Evolutionary conservation across 805 yeast genomes (phyloP).

Genomic region (Metschnikowia dekortorum): DNA sequence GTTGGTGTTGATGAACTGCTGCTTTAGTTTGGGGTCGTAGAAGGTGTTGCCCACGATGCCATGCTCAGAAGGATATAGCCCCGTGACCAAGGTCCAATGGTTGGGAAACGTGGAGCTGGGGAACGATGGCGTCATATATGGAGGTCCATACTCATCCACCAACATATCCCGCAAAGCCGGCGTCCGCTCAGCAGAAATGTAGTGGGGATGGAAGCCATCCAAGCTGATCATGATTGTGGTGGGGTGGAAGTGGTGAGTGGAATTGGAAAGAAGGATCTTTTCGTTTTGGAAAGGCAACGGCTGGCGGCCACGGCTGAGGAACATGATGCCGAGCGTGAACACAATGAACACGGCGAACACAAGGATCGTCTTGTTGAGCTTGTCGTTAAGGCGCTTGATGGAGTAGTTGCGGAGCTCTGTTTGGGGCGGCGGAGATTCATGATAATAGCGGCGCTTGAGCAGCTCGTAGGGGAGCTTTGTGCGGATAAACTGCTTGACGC

Average conservation of each 20-base stretch:
- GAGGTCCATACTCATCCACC: conserved; percentile 55
- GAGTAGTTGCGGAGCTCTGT: conserved; percentile 20
- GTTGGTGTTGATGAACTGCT: conserved; percentile 61
- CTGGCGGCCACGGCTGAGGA: neutral
- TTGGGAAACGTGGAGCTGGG: conserved; percentile 90
- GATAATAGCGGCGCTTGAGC: neutral
- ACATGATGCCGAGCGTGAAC: conserved; percentile 10
- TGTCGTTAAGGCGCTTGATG: conserved; percentile 22
- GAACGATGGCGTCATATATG: conserved; percentile 82
- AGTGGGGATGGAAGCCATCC: conserved; percentile 91
- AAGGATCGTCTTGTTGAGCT: conserved; percentile 16
- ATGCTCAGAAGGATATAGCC: conserved; percentile 75
- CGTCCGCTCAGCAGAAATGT: conserved; percentile 59
- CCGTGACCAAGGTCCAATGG: conserved; percentile 89
- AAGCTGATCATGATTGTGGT: conserved; percentile 76
- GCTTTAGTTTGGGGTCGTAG: conserved; percentile 53
- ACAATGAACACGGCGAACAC: conserved; percentile 10
- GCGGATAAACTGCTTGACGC: neutral
- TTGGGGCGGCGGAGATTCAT: neutral
- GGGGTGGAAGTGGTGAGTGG: conserved; percentile 68
- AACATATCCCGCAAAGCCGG: conserved; percentile 66
- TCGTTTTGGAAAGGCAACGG: conserved; percentile 1
- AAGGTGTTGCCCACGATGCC: conserved; percentile 86
- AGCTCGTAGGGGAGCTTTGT: conserved; percentile 3
- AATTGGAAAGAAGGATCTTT: conserved; percentile 43